These are phyloP conservation scores for Wickerhamomyces strasburgensis DNA, from an alignment of 805 yeast genomes.

Conservation along the genomic window DNA sequence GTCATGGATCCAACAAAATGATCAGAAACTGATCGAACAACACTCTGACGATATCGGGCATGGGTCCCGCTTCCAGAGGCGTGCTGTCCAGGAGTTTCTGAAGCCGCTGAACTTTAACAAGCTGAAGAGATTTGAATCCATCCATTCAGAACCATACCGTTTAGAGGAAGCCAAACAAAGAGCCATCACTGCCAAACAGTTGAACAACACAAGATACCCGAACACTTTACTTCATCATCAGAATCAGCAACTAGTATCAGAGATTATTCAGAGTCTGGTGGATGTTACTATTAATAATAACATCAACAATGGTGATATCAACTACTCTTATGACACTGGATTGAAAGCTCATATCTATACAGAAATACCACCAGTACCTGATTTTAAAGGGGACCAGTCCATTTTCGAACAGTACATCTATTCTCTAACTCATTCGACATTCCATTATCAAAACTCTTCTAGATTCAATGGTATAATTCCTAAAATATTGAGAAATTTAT, in stretches of 20 bases:
- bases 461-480: slow-evolving; percentile 34
- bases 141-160: slow-evolving; percentile 6
- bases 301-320: slow-evolving; percentile 8
- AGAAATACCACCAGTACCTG: slow-evolving; percentile 34
- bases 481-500: slow-evolving; percentile 32
- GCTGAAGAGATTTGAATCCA: slow-evolving; percentile 22
- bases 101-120: slow-evolving; percentile 24
- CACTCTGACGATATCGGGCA: slow-evolving; percentile 23
- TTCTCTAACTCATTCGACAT: slow-evolving; percentile 33
- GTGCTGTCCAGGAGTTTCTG: slow-evolving; percentile 24
- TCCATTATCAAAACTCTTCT: slow-evolving; percentile 32
- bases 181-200: slow-evolving; percentile 1
- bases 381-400: slow-evolving; percentile 23
- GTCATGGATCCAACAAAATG: neutral
- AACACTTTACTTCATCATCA: slow-evolving; percentile 12
- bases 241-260: slow-evolving; percentile 18
- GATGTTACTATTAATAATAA: slow-evolving; percentile 22
- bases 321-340: slow-evolving; percentile 2
- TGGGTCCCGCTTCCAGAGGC: slow-evolving; percentile 28
- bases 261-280: slow-evolving; percentile 22
- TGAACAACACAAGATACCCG: slow-evolving; percentile 8
- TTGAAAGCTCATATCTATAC: slow-evolving; percentile 20
- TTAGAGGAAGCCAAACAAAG: slow-evolving; percentile 16
- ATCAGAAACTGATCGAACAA: slow-evolving; percentile 4
- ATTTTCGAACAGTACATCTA: slow-evolving; percentile 31